Evolutionary conservation across 1,284 basidiomycete species (phyloP), one percentile per base, ranked within the genome.

Genomic region (Serendipita sp.): DNA sequence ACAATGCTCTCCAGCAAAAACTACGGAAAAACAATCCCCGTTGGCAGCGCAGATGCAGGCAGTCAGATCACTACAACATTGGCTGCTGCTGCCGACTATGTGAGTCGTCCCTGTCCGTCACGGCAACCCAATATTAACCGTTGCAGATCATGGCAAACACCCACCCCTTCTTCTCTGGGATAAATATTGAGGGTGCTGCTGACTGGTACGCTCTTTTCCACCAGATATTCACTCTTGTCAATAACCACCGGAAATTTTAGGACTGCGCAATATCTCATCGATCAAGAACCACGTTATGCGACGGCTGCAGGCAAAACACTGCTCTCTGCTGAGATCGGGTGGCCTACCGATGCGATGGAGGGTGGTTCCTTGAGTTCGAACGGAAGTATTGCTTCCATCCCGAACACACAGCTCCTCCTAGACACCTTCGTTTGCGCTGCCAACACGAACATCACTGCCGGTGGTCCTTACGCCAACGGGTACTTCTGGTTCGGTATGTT

Each of bases 11-110:
- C 73, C 10, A 74, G 71, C 10, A 70, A 91, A 65, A 58, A 32
- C 53, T 58, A 58, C 32, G 53, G 29, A 10, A 58, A 79, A 68
- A 69, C 68, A 10, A 75, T 93, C 61, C 83, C 84, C 0, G 81
- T 98, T 38, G 95, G 95, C 17, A 96, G 85, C 12, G 83, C 90
- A 4, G 94, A 99, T 69, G 95, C 94, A 8, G 94, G 95, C 32
- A 83, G 82, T 64, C 87, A 83, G 74, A 88, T 95, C 77, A 93
- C 53, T 8, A 10, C 53, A n/a, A 12, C 53, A 58, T 32, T 30
- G 8, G 53, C 53, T n/a, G 26, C 17, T n/a, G 53, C 53, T 4
- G 53, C 53, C 22, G 53, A 58, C 17, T 58, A 30, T 32, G 53
- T 58, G n/a, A n/a, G 53, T 58, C 8, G 8, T 8, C 10, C 32